Evolutionary conservation across 208 protist genomes (phyloP).

Genomic region (Strigomonas culicis): DNA sequence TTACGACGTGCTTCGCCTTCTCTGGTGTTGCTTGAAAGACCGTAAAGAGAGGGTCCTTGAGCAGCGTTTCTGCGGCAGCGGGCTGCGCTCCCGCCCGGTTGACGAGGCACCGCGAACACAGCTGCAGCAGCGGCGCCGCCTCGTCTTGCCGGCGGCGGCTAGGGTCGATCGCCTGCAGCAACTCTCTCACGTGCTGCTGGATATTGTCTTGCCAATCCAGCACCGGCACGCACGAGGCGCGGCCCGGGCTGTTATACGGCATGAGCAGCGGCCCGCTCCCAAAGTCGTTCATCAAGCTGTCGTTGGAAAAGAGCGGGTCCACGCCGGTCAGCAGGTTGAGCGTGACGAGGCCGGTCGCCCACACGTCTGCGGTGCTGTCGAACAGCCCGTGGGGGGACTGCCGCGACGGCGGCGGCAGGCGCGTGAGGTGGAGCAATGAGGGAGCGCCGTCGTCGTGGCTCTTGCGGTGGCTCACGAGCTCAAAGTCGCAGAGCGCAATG

Average conservation of each 20-base stretch:
- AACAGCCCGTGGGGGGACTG: slow-evolving; percentile 71
- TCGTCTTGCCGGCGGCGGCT: slow-evolving; percentile 11
- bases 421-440: slow-evolving; percentile 15
- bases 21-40: slow-evolving; percentile 21
- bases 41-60: slow-evolving; percentile 43
- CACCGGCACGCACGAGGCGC: slow-evolving; percentile 16
- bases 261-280: slow-evolving; percentile 59
- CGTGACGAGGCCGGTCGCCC: slow-evolving; percentile 60
- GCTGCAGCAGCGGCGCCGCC: slow-evolving; percentile 31
- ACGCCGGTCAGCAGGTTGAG: slow-evolving; percentile 75
- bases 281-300: slow-evolving; percentile 69
- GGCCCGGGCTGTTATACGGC: slow-evolving; percentile 20
- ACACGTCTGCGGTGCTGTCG: slow-evolving; percentile 48
- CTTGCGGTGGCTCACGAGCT: slow-evolving; percentile 50
- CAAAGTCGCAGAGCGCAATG: slow-evolving; percentile 82
- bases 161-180: slow-evolving; percentile 34
- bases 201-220: slow-evolving; percentile 83
- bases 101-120: slow-evolving; percentile 61
- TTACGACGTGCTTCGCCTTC: slow-evolving; percentile 24
- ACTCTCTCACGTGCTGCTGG: slow-evolving; percentile 31
- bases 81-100: slow-evolving; percentile 38
- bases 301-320: slow-evolving; percentile 62
- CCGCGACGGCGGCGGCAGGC: slow-evolving; percentile 54
- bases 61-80: slow-evolving; percentile 27
- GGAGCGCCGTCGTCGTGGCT: no score